Evolutionary conservation across 768 basidiomycete genomes (phyloP), one percentile per base, ranked within the genome.

Genomic region (Stropharia rugosoannulata): DNA sequence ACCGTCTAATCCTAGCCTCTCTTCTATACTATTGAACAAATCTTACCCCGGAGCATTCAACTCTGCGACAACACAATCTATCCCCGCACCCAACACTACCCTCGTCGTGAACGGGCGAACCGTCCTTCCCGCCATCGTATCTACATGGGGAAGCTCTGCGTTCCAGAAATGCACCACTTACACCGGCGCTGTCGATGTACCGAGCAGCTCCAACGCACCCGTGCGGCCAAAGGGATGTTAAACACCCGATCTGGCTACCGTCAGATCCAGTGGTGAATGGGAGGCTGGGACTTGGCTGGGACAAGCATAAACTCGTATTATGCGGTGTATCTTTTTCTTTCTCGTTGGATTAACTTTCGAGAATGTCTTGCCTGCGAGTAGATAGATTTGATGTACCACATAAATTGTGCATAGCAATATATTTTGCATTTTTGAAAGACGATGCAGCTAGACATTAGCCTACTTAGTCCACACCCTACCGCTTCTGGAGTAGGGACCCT

Each of bases 41-140:
- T 68, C 66, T 3, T 70, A 70, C 39, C 65, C 69, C 5, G 69
- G 69, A 6, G 53, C 67, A 2, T 68, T 70, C 51, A 68, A 69
- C 55, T 56, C 49, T 0, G 46, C 13, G 3, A 43, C 40, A 2
- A 39, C 46, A 15, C 55, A 47, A 2, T 58, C 60, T n/a, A 49
- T 66, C 25, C 64, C 66, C 0, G 51, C 66, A 19, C 69, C 69
- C 0, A 70, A 70, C 45, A 66, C 64, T 9, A 51, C 50, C 11
- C 56, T 70, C 49, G 59, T 64, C 2, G 62, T 67, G 1, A 66
- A 68, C 43, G 61, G 63, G 0, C 59, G 67, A 13, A 61, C 58
- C 6, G 69, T 70, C 5, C 56, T 66, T 18, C 65, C 64, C 8
- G 44, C 55, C 6, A 64, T 70, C 10, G 55, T 61, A 8, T 47